Evolutionary conservation across 1,284 basidiomycete genomes (phyloP), one percentile per base, ranked within the genome.

Genomic region (Neotropicomus parvogracilis): DNA sequence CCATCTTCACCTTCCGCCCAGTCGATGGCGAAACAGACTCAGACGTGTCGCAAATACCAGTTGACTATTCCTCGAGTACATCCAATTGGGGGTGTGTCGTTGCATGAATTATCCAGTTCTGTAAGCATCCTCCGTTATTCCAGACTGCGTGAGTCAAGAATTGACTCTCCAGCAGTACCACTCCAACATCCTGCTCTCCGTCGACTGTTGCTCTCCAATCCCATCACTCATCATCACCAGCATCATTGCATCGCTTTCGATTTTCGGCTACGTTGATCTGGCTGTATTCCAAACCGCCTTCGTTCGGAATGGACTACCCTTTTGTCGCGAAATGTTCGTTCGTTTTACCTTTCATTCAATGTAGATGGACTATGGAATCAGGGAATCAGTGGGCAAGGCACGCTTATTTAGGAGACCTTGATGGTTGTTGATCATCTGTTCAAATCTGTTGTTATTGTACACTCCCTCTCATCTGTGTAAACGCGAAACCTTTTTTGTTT

Each of bases 291-390:
- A n/a, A 9, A 13, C 31, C 21, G 17, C 13, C 16, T 54, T 57
- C 47, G 59, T 59, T 63, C 51, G 13, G 31, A 24, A 27, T 2
- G 19, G 10, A 32, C 34, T 29, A n/a, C 12, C 3, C 42, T 51
- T 57, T 59, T 44, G 48, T 57, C 45, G 40, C 35, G 48, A 44
- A 47, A 53, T 40, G 50, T 52, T 61, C 48, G 16, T 20, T 21
- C 8, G 17, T 14, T n/a, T 13, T 17, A n/a, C 10, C 28, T 6
- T 31, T n/a, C 20, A 43, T 48, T 34, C 11, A 24, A 20, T 14
- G 45, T 40, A 26, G 31, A 27, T 14, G 35, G 47, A 40, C 19
- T 44, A 13, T 26, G 47, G 41, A 39, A 31, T 41, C 35, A 38
- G 41, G 28, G 42, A 35, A 31, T 40, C 20, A 34, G 31, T 28